A percentile compares a stretch with the other conserved stretches of the same genome.
phyloP scores from a whole-genome alignment of 768 basidiomycete species.

The Steccherinum ochraceum region DNA sequence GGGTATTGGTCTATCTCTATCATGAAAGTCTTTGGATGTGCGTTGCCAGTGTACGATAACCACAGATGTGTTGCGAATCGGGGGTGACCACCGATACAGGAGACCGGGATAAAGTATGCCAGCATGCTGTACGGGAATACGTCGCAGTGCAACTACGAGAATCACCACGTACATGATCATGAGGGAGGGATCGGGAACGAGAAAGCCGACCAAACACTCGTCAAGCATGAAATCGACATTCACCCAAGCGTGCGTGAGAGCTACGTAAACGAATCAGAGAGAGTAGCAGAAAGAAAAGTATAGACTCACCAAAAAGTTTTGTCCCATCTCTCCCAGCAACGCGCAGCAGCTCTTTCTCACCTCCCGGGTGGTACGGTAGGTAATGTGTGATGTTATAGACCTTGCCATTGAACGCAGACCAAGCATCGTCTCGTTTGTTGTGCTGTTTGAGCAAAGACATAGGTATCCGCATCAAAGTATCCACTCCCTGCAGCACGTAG shows the following conservation, averaged over 20 bases:
- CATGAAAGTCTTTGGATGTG: too few relatives aligned
- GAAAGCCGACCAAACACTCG: constrained; percentile 84
- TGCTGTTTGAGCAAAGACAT: constrained; percentile 76
- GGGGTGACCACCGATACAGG: too few relatives aligned
- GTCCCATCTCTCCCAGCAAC: constrained; percentile 94
- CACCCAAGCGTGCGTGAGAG: constrained; percentile 92
- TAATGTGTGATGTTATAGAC: constrained; percentile 97
- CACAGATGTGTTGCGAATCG: too few relatives aligned
- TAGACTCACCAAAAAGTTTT: constrained; percentile 77
- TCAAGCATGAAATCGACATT: constrained; percentile 96
- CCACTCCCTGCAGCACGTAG: constrained; percentile 53
- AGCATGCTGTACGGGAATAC: too few relatives aligned
- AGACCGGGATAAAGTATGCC: too few relatives aligned
- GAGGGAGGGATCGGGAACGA: constrained; percentile 68
- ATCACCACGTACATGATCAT: too few relatives aligned
- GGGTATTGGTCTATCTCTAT: too few relatives aligned
- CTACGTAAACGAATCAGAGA: constrained; percentile 32
- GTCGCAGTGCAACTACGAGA: too few relatives aligned
- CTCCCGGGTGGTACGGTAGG: constrained; percentile 88
- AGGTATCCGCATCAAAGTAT: constrained; percentile 60
- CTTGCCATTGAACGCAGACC: constrained; percentile 87
- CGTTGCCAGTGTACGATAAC: too few relatives aligned
- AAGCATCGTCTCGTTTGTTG: constrained; percentile 81
- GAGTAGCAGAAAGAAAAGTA: background rate
- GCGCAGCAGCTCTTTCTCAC: constrained; percentile 90